phyloP scores from a whole-genome alignment of 2,329 filamentous ascomycete species.

The Talaromyces marneffei region DNA sequence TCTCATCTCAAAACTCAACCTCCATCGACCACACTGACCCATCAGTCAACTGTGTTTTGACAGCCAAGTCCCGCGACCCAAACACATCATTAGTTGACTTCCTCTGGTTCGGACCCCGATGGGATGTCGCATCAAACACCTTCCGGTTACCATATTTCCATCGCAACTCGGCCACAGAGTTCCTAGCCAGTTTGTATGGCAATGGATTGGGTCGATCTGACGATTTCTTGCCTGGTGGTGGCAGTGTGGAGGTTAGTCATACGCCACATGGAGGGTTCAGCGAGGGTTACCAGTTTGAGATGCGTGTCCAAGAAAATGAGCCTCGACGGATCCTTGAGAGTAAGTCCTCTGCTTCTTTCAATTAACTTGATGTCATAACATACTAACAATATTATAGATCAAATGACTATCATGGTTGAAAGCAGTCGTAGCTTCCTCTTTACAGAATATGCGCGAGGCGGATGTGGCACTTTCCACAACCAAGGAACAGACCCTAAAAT shows the following conservation, averaged over 20 bases:
- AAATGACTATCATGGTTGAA: constrained; percentile 30
- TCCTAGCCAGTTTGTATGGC: constrained; percentile 34
- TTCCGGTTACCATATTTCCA: constrained; percentile 70
- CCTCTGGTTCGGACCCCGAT: constrained; percentile 66
- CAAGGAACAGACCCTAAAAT: constrained; percentile 25
- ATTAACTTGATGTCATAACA: background rate
- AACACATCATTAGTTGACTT: constrained; percentile 60
- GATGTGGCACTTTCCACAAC: constrained; percentile 24
- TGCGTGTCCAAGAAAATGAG: constrained; percentile 39
- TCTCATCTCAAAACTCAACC: constrained; percentile 52
- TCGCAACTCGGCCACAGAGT: constrained; percentile 62
- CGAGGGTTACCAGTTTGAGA: constrained; percentile 43
- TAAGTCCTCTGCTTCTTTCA: constrained; percentile 16
- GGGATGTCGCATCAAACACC: constrained; percentile 63
- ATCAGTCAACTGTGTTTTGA: constrained; percentile 58
- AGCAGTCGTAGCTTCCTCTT: constrained; percentile 26
- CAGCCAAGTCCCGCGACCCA: constrained; percentile 48
- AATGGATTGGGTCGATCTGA: constrained; percentile 24
- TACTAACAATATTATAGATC: constrained; percentile 17
- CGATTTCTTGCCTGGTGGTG: constrained; percentile 25
- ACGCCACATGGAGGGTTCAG: constrained; percentile 33
- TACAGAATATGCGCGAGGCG: constrained; percentile 23
- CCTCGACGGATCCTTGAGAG: constrained; percentile 40
- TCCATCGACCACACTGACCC: constrained; percentile 62
- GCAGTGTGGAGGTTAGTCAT: constrained; percentile 24